Evolutionary conservation across 164 flowering plant species (phyloP).

Genomic region (Cinnamomum chago): DNA sequence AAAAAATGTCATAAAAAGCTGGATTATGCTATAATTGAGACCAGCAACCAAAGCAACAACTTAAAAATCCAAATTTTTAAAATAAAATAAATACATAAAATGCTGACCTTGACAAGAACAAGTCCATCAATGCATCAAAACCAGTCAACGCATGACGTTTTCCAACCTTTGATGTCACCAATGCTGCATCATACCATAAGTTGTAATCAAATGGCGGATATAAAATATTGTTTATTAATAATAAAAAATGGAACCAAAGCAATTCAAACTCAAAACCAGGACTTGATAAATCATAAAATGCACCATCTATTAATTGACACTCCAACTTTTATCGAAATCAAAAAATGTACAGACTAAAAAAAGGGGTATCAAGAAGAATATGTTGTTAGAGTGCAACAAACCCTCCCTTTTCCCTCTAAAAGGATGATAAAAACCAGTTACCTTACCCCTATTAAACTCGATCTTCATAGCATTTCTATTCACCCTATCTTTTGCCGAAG

Average conservation of each 20-base stretch:
- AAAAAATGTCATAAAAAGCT: not conserved
- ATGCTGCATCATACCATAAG: conserved; percentile 33
- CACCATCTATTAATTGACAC: no score
- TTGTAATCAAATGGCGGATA: not conserved
- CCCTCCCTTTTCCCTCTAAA: no score
- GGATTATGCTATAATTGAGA: not conserved
- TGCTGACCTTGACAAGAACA: conserved; percentile 66
- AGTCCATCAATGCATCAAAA: conserved; percentile 80
- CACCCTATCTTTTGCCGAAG: no score
- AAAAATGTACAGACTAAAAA: no score
- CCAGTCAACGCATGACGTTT: conserved; percentile 91
- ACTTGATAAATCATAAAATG: not conserved
- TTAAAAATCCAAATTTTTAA: not conserved
- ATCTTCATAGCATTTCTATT: no score
- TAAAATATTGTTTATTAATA: not conserved
- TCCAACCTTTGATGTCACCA: conserved; percentile 94
- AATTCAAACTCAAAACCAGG: not conserved
- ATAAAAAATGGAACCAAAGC: not conserved
- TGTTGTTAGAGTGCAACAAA: no score
- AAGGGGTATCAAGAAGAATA: no score
- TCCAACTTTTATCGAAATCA: no score
- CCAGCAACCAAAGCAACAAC: conserved; percentile 1
- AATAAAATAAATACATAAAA: not conserved
- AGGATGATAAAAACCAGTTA: no score
- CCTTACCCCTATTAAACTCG: no score